Base-by-base conservation (phyloP, 2,329 filamentous ascomycete genomes). In the Penicillium crustosum region DNA sequence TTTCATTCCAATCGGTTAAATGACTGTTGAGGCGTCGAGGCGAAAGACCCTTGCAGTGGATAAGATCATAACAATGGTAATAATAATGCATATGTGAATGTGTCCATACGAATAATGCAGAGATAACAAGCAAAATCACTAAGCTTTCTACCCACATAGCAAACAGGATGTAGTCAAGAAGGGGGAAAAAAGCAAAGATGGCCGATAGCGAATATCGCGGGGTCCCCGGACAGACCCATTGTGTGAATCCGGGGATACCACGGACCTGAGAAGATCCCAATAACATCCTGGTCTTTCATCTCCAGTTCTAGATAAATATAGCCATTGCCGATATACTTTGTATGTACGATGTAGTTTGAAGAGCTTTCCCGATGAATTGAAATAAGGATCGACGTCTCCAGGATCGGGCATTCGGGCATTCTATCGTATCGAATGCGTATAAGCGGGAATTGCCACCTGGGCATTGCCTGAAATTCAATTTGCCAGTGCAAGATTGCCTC, bases 141-240 rank as follows among this genome's bases (percentile, higher is more conserved):
- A 35, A 17, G 33, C 33, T 17, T 35, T 17, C 17, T 5, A 17
- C 6, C 3, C 33, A 17, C 13, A 35, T 15, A 15, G 17, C 29
- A 52, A 10, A 35, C 6, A 15, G 6, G 25, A 38, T 36, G 17
- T 27, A 45, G 19, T 29, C 10, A 25, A 42, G 21, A 25, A 42
- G 21, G 17, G 17, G 8, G 3, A 45, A 51, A 36, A 36, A 45
- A 53, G 33, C 53, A 36, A 33, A 23, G 35, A 36, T 45, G 25
- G 12, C 21, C 23, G 43, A 42, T 45, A n/a, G 17, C 19, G 9
- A 33, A 52, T 35, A 57, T 57, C 42, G 49, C 29, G 54, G 54
- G 54, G 54, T 50, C 41, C 33, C 45, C 44, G 19, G 27, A 55
- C 19, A 55, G 45, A 44, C 25, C 38, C 36, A 51, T 25, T 42